phyloP scores from a whole-genome alignment of 352 stramenopile genomes.

The Globisporangium acanthophoron region DNA sequence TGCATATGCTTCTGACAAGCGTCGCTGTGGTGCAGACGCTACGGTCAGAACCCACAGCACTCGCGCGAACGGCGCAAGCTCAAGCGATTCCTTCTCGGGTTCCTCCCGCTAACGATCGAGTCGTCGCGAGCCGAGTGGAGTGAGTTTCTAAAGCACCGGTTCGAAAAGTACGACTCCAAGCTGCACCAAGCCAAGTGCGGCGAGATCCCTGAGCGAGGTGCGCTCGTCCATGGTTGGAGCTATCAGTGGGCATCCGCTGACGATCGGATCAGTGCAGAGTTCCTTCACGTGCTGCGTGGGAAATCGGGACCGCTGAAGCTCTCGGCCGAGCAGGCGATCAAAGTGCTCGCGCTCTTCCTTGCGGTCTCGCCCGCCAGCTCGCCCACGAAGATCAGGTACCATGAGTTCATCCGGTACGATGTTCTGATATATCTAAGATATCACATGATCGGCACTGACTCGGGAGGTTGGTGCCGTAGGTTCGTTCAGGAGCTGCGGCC shows the following conservation, averaged over 20 bases:
- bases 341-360: constrained; percentile 31
- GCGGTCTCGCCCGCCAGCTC: constrained; percentile 22
- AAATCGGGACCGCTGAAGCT: constrained; percentile 19
- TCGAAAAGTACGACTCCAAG: constrained; percentile 37
- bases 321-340: constrained; percentile 25
- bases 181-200: constrained; percentile 21
- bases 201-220: constrained; percentile 30
- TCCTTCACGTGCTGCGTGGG: constrained; percentile 26
- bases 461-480: not conserved
- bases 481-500: constrained; percentile 1
- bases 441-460: not conserved
- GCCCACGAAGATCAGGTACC: constrained; percentile 21
- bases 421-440: not conserved
- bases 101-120: constrained; percentile 9
- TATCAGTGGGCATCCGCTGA: not conserved
- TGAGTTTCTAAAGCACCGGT: constrained; percentile 24
- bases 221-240: not conserved
- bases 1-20: not conserved
- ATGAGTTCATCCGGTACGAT: constrained; percentile 27
- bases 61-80: constrained; percentile 33
- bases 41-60: constrained; percentile 35
- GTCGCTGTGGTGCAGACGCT: constrained; percentile 22
- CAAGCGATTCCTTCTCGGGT: constrained; percentile 23
- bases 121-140: not conserved
- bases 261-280: constrained; percentile 14